phyloP scores from a whole-genome alignment of 352 stramenopile genomes.

The Lagenidium giganteum region DNA sequence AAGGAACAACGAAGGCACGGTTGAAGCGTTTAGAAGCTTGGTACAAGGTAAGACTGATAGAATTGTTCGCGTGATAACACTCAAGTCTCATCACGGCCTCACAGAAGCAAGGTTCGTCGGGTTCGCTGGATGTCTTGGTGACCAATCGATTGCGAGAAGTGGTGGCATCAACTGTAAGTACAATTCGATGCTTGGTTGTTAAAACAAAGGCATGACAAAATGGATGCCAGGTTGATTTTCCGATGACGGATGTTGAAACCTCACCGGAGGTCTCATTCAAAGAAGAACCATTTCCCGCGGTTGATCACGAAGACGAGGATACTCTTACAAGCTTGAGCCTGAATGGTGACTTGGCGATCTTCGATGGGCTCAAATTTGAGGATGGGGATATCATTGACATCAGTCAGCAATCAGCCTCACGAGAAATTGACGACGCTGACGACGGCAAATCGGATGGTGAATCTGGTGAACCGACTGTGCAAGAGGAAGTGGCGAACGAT shows the following conservation, averaged over 20 bases:
- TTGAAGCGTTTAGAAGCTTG: slow-evolving; percentile 64
- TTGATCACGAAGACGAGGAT: slow-evolving; percentile 43
- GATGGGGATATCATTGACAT: slow-evolving; percentile 80
- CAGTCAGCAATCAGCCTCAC: slow-evolving; percentile 26
- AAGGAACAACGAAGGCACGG: slow-evolving; percentile 27
- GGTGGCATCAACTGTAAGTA: too few relatives aligned
- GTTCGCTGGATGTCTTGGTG: too few relatives aligned
- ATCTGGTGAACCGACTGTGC: not conserved
- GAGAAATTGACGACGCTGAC: slow-evolving; percentile 17
- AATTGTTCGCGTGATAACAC: too few relatives aligned
- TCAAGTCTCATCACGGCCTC: too few relatives aligned
- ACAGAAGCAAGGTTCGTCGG: too few relatives aligned
- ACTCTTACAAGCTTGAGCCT: slow-evolving; percentile 68
- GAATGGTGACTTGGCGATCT: slow-evolving; percentile 77
- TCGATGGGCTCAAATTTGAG: slow-evolving; percentile 85
- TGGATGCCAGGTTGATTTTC: too few relatives aligned
- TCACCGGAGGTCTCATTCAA: not conserved
- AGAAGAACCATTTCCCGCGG: slow-evolving; percentile 5
- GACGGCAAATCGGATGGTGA: slow-evolving; percentile 25
- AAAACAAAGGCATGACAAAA: too few relatives aligned
- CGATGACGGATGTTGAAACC: too few relatives aligned
- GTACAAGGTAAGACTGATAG: slow-evolving; percentile 68
- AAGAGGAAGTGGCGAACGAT: slow-evolving; percentile 9
- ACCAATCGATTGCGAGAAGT: too few relatives aligned
- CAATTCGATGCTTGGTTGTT: too few relatives aligned